Evolutionary conservation across 2,329 filamentous ascomycete genomes (phyloP).

Genomic region (Aureobasidium sp.): DNA sequence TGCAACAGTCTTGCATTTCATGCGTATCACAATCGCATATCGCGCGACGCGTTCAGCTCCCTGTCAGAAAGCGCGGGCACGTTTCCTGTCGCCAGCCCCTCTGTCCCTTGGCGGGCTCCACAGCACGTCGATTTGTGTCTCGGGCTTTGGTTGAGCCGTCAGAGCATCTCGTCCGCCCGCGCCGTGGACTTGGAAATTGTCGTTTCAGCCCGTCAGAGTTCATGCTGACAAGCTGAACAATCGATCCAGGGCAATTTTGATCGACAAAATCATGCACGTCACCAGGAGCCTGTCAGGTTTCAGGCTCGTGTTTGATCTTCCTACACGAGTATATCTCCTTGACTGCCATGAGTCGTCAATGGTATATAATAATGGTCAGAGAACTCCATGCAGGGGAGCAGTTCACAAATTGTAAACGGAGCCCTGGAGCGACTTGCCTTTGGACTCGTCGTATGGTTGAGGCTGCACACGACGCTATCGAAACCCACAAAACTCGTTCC

Average conservation of each 20-base stretch:
- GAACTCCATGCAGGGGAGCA: background rate
- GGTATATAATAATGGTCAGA: background rate
- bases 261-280: background rate
- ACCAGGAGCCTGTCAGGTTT: slow-evolving; percentile 3
- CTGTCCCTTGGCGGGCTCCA: slow-evolving; percentile 1
- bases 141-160: background rate
- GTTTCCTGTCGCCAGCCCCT: slow-evolving; percentile 1
- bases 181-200: background rate
- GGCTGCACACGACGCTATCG: background rate
- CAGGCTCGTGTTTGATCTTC: background rate
- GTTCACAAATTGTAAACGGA: background rate
- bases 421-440: background rate
- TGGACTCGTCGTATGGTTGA: background rate
- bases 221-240: background rate
- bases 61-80: background rate
- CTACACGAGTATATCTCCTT: background rate
- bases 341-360: background rate
- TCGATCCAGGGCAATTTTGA: background rate
- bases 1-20: background rate
- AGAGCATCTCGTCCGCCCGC: background rate
- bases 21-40: background rate
- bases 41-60: background rate
- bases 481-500: background rate
- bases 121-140: background rate
- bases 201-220: background rate